phyloP scores from a whole-genome alignment of 768 basidiomycete genomes.

The Daedaleopsis nitida region DNA sequence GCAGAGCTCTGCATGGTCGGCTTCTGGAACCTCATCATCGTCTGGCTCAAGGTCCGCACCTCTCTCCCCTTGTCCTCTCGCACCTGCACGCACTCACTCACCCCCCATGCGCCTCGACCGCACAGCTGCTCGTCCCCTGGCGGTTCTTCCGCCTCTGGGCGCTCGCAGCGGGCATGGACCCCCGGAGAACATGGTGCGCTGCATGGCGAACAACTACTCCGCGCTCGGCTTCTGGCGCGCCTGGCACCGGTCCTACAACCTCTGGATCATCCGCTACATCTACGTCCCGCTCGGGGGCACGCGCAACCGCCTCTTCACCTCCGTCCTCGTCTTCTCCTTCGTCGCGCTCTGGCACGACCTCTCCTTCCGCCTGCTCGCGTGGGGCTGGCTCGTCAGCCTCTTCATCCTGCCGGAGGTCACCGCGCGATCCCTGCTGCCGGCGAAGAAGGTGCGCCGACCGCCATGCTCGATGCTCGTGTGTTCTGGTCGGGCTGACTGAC shows the following conservation, averaged over 20 bases:
- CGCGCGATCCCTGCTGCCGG: slow-evolving; percentile 61
- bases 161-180: slow-evolving; percentile 82
- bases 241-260: slow-evolving; percentile 96
- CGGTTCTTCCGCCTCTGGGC: slow-evolving; percentile 97
- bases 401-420: slow-evolving; percentile 88
- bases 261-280: slow-evolving; percentile 94
- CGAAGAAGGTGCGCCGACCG: slow-evolving; percentile 50
- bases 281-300: slow-evolving; percentile 91
- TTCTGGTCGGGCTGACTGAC: not conserved
- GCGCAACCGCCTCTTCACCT: slow-evolving; percentile 58
- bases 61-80: not conserved
- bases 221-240: slow-evolving; percentile 91
- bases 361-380: slow-evolving; percentile 81
- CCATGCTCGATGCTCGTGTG: not conserved
- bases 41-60: slow-evolving; percentile 87
- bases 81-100: not conserved
- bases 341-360: slow-evolving; percentile 98
- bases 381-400: slow-evolving; percentile 94
- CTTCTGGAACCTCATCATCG: slow-evolving; percentile 94
- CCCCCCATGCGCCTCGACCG: not conserved
- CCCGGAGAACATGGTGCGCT: slow-evolving; percentile 99
- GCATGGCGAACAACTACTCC: slow-evolving; percentile 97
- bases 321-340: slow-evolving; percentile 86
- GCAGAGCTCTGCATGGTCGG: slow-evolving; percentile 89
- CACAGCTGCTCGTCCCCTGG: slow-evolving; percentile 90